Conservation (phyloP, 805 yeast species). For the Metschnikowia arizonensis region DNA sequence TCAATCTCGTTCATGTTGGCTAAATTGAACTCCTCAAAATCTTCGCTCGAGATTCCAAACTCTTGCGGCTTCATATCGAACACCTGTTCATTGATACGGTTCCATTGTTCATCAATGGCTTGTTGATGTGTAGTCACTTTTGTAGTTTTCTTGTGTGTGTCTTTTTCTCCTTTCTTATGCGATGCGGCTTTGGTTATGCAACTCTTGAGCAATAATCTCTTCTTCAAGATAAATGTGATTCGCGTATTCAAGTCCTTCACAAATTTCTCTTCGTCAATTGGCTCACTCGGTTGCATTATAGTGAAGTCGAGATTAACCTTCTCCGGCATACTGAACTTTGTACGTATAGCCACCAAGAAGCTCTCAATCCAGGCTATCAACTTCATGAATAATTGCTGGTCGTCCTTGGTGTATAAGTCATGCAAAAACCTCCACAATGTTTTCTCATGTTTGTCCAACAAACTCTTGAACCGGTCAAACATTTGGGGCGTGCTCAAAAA, state of each 20-base stretch:
- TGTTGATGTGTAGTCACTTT: slow-evolving; percentile 19
- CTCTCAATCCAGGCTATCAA: slow-evolving; percentile 71
- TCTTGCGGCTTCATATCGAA: slow-evolving; percentile 25
- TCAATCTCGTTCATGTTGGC: slow-evolving; percentile 8
- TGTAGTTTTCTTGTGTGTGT: slow-evolving; percentile 22
- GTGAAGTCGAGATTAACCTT: slow-evolving; percentile 45
- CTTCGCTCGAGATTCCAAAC: slow-evolving; percentile 40
- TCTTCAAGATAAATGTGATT: slow-evolving; percentile 33
- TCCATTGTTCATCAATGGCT: slow-evolving; percentile 41
- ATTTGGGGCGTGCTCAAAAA: slow-evolving; percentile 50
- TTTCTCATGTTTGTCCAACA: slow-evolving; percentile 70
- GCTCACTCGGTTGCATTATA: slow-evolving; percentile 13
- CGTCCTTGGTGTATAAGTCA: slow-evolving; percentile 75
- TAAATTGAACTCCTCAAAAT: slow-evolving; percentile 43
- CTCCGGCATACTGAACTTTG: slow-evolving; percentile 46
- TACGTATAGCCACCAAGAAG: slow-evolving; percentile 58
- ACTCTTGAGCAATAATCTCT: slow-evolving; percentile 37
- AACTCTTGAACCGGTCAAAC: slow-evolving; percentile 59
- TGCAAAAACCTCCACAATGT: slow-evolving; percentile 73
- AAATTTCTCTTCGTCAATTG: slow-evolving; percentile 32
- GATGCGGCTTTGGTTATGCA: slow-evolving; percentile 21
- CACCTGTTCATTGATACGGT: slow-evolving; percentile 34
- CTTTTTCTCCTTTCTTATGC: slow-evolving; percentile 1
- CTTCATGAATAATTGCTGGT: slow-evolving; percentile 64
- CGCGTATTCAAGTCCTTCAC: slow-evolving; percentile 38